Evolutionary conservation across 192 early-diverging fungal genomes (phyloP).

Genomic region (Backusella tarrabulga): DNA sequence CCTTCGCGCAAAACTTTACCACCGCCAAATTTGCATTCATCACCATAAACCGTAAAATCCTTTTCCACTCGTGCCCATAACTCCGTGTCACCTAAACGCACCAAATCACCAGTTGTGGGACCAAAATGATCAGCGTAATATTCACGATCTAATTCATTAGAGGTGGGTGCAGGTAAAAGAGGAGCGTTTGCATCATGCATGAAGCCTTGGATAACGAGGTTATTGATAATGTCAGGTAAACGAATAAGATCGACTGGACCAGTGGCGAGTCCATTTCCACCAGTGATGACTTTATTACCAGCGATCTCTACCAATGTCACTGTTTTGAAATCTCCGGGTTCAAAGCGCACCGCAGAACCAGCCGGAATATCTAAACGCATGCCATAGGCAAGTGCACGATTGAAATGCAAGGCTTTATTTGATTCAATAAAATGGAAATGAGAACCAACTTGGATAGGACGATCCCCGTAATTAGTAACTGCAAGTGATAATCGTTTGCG

Average conservation of each 20-base stretch:
- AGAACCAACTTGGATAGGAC: conserved; percentile 90
- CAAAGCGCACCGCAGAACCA: conserved; percentile 93
- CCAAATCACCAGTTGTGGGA: conserved; percentile 87
- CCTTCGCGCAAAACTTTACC: conserved; percentile 94
- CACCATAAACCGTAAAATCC: conserved; percentile 90
- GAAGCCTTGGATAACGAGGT: conserved; percentile 55
- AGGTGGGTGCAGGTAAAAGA: conserved; percentile 36
- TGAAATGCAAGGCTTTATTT: conserved; percentile 79
- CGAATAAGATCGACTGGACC: conserved; percentile 63
- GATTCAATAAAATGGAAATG: conserved; percentile 98
- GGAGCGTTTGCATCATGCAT: conserved; percentile 58
- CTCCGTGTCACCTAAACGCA: conserved; percentile 84
- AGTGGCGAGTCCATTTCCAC: conserved; percentile 82
- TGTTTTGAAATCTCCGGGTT: conserved; percentile 89
- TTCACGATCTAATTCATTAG: conserved; percentile 70
- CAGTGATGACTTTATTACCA: conserved; percentile 74
- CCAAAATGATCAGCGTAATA: conserved; percentile 91
- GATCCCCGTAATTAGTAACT: conserved; percentile 92
- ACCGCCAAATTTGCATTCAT: conserved; percentile 96
- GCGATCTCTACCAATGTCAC: conserved; percentile 83
- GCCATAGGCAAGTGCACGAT: conserved; percentile 83
- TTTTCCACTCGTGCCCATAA: conserved; percentile 86
- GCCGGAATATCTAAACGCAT: conserved; percentile 89
- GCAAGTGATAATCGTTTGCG: conserved; percentile 63
- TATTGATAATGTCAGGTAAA: conserved; percentile 51